Evolutionary conservation across 2,329 filamentous ascomycete species (phyloP).

Genomic region (Camillea tinctor): DNA sequence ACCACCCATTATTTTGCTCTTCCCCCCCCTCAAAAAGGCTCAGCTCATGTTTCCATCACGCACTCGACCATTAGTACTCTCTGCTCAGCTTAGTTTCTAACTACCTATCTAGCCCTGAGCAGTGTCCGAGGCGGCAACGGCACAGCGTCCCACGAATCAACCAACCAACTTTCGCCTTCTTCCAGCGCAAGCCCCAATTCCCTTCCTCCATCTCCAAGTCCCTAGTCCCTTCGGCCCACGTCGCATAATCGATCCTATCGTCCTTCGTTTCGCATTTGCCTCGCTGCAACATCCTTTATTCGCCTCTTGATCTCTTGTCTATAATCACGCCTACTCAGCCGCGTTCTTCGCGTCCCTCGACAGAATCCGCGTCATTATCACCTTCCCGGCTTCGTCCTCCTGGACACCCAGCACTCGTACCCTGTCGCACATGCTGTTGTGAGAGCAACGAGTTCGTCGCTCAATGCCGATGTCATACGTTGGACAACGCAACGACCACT

Average conservation of each 20-base stretch:
- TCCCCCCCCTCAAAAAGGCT: too few relatives aligned
- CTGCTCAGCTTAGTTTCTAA: not conserved
- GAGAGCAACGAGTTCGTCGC: conserved; percentile 16
- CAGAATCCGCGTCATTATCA: not conserved
- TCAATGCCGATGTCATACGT: conserved; percentile 32
- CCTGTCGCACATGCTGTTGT: conserved; percentile 24
- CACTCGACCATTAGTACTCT: not conserved
- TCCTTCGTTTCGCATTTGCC: conserved; percentile 4
- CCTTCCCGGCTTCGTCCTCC: conserved; percentile 9
- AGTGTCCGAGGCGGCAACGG: conserved; percentile 2
- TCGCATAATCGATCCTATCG: conserved; percentile 19
- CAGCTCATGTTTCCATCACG: not conserved
- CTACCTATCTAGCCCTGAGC: not conserved
- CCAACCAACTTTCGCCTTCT: conserved; percentile 9
- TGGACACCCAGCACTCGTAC: conserved; percentile 20
- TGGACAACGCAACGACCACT: conserved; percentile 25
- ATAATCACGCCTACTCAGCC: conserved; percentile 1
- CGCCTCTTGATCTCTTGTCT: conserved; percentile 11
- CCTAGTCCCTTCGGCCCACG: conserved; percentile 3
- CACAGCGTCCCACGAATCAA: conserved; percentile 2
- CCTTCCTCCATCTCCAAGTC: conserved; percentile 4
- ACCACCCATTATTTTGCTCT: not conserved
- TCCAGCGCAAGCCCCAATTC: conserved; percentile 15
- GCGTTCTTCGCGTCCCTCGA: not conserved
- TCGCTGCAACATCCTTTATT: conserved; percentile 9